phyloP scores from a whole-genome alignment of 352 stramenopile species.

The Globisporangium carolinianum region DNA sequence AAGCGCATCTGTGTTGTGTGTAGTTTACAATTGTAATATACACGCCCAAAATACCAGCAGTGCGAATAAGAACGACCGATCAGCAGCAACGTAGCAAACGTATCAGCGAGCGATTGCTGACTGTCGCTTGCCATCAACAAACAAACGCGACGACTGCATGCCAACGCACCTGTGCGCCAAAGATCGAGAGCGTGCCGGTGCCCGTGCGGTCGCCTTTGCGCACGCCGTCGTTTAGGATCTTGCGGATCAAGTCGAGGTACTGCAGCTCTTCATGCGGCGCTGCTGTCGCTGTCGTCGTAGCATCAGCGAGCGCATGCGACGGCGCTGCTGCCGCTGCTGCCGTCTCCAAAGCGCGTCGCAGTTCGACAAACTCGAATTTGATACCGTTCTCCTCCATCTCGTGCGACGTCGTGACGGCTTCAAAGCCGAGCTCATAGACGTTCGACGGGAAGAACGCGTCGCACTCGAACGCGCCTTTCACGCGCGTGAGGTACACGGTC shows the following conservation, averaged over 20 bases:
- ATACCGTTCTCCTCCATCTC: constrained; percentile 74
- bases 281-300: too few species aligned
- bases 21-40: too few species aligned
- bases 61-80: too few species aligned
- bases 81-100: too few species aligned
- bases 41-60: too few species aligned
- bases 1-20: constrained; percentile 96
- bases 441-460: constrained; percentile 90
- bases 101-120: too few species aligned
- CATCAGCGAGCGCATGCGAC: constrained; percentile 4
- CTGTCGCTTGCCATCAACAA: too few species aligned
- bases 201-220: constrained; percentile 95
- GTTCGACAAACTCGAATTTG: constrained; percentile 74
- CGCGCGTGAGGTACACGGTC: constrained; percentile 87
- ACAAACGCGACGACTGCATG: too few species aligned
- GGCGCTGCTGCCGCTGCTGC: constrained; percentile 6
- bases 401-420: constrained; percentile 31
- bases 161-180: constrained; percentile 95
- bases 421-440: constrained; percentile 50
- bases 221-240: constrained; percentile 94
- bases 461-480: constrained; percentile 87
- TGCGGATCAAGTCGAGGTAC: constrained; percentile 91
- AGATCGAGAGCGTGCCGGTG: constrained; percentile 98
- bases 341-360: constrained; percentile 25
- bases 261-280: constrained; percentile 57